These are phyloP conservation scores for Isatis tinctoria DNA, from an alignment of 345 rosid species.

Conservation along the genomic window DNA sequence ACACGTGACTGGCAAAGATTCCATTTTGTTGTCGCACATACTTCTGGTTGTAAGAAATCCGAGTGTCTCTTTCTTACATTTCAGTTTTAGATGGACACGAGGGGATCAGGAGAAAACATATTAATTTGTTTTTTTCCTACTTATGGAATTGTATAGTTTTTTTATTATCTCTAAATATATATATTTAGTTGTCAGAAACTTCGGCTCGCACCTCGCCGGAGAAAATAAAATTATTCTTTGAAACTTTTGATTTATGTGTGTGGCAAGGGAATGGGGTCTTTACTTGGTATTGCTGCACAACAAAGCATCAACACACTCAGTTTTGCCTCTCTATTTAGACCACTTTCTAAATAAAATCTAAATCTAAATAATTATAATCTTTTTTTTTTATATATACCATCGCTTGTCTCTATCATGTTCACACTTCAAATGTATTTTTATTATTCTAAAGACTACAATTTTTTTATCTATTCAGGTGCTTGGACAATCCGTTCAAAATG, in stretches of 20 bases:
- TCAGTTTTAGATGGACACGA: constrained; percentile 10
- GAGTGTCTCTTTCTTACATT: not conserved
- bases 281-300: constrained; percentile 33
- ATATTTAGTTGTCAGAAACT: constrained; percentile 21
- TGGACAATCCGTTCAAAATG: constrained; percentile 8
- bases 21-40: not conserved
- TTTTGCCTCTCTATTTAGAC: constrained; percentile 11
- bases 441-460: constrained; percentile 1
- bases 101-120: constrained; percentile 3
- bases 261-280: constrained; percentile 30
- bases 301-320: constrained; percentile 32
- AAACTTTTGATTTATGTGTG: constrained; percentile 20
- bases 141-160: not conserved
- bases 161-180: not conserved
- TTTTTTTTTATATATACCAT: not conserved
- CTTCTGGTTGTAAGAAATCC: constrained; percentile 9
- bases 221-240: not conserved
- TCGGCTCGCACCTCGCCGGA: constrained; percentile 15
- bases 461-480: constrained; percentile 29
- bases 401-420: constrained; percentile 29
- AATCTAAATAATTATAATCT: not conserved
- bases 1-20: constrained; percentile 20
- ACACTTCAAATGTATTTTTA: not conserved
- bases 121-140: not conserved
- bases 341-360: not conserved